Conservation (phyloP, 495 filamentous ascomycete species). For the Aspergillus egyptiacus region DNA sequence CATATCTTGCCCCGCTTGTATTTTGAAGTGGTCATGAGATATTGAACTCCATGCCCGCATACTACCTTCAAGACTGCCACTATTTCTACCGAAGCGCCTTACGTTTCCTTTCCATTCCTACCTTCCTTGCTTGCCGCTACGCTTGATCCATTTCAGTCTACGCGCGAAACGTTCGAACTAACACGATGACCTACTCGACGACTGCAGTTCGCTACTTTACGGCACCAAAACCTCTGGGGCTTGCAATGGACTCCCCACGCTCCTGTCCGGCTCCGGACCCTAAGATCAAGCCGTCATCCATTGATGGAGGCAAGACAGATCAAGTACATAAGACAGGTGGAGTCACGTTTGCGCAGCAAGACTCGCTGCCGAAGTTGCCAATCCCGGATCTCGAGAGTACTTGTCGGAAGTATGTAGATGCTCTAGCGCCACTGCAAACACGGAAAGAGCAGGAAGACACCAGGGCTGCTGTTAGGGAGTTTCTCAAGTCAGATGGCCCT, state of each 20-base stretch:
- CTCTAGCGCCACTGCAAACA: conserved; percentile 77
- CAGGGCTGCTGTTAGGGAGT: conserved; percentile 73
- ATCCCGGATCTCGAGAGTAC: conserved; percentile 87
- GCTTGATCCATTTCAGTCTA: conserved; percentile 39
- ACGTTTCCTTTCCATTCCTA: conserved; percentile 74
- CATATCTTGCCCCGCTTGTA: conserved; percentile 10
- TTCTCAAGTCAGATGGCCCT: conserved; percentile 76
- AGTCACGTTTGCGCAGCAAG: conserved; percentile 84
- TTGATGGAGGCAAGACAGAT: conserved; percentile 22
- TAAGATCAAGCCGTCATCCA: conserved; percentile 18
- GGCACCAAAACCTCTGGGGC: conserved; percentile 59
- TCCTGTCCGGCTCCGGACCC: conserved; percentile 18
- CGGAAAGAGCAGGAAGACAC: conserved; percentile 79
- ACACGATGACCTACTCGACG: conserved; percentile 46
- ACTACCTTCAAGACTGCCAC: conserved; percentile 81
- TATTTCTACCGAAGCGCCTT: conserved; percentile 87
- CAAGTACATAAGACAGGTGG: conserved; percentile 24
- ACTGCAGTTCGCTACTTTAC: conserved; percentile 50
- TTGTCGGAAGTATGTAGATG: conserved; percentile 71
- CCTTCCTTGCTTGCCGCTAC: conserved; percentile 67
- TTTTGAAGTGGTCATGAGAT: conserved; percentile 23
- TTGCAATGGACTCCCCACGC: conserved; percentile 28
- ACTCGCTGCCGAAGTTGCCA: conserved; percentile 83
- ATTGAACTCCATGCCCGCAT: conserved; percentile 60
- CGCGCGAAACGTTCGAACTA: conserved; percentile 25